These are phyloP conservation scores for Catunica adiposa DNA, from an alignment of 2,329 filamentous ascomycete genomes.

Conservation along the genomic window DNA sequence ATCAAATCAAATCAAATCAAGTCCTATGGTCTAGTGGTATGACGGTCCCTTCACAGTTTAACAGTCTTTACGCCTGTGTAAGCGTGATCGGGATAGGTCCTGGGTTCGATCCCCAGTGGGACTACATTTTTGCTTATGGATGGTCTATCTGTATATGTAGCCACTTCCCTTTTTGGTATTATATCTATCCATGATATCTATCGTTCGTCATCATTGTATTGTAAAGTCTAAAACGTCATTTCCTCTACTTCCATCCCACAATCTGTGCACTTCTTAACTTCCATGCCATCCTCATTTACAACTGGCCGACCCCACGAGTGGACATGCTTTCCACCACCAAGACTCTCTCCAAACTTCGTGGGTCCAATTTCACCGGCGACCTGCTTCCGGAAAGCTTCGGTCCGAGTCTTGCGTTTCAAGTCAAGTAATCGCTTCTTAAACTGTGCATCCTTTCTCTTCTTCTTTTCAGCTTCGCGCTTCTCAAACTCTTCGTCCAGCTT, in stretches of 20 bases:
- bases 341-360: constrained; percentile 57
- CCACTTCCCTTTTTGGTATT: background rate
- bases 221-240: constrained; percentile 38
- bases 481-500: constrained; percentile 80
- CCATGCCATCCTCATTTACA: constrained; percentile 54
- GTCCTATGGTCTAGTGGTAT: constrained; percentile 15
- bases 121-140: constrained; percentile 2
- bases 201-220: background rate
- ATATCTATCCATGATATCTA: background rate
- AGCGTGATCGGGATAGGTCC: constrained; percentile 11
- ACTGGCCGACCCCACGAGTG: constrained; percentile 72
- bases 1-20: no score
- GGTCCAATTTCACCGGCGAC: constrained; percentile 34
- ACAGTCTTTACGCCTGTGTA: background rate
- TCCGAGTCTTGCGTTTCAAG: constrained; percentile 80
- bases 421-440: constrained; percentile 81
- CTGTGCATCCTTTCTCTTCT: constrained; percentile 73
- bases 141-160: background rate
- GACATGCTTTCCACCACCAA: constrained; percentile 57
- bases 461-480: constrained; percentile 60
- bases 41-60: constrained; percentile 14
- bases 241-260: constrained; percentile 71
- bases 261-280: constrained; percentile 59
- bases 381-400: constrained; percentile 71
- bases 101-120: constrained; percentile 15